Evolutionary conservation across 441 rosid genomes (phyloP).

Genomic region (Gossypium davidsonii): DNA sequence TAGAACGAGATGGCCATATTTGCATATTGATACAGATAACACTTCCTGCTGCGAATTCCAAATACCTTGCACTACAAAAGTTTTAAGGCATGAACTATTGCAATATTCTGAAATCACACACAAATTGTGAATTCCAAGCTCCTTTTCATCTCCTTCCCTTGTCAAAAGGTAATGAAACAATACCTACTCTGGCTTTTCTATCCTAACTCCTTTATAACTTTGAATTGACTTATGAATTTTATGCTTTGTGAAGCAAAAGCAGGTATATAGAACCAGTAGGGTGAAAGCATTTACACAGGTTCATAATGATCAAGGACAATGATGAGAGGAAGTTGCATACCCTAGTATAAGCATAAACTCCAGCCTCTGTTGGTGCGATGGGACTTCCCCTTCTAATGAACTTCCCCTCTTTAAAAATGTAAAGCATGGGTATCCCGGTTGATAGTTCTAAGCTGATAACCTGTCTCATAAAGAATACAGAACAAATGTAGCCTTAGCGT

Average conservation of each 20-base stretch:
- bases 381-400: slow-evolving; percentile 93
- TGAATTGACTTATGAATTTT: not conserved
- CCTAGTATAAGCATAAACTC: slow-evolving; percentile 94
- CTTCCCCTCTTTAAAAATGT: slow-evolving; percentile 78
- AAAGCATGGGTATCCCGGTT: slow-evolving; percentile 91
- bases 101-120: not conserved
- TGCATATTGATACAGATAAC: not conserved
- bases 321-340: slow-evolving; percentile 31
- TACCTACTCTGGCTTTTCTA: not conserved
- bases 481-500: not conserved
- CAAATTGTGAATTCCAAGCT: not conserved
- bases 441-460: slow-evolving; percentile 81
- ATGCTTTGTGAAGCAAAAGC: not conserved
- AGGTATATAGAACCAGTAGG: not conserved
- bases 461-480: slow-evolving; percentile 26
- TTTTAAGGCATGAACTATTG: not conserved
- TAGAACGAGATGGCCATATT: not conserved
- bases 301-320: not conserved
- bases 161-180: not conserved
- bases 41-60: not conserved
- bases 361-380: slow-evolving; percentile 75
- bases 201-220: not conserved
- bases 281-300: not conserved
- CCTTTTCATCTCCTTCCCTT: not conserved
- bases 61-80: not conserved